phyloP scores from a whole-genome alignment of 2,329 filamentous ascomycete species.

The Ceratocystis huliohia region DNA sequence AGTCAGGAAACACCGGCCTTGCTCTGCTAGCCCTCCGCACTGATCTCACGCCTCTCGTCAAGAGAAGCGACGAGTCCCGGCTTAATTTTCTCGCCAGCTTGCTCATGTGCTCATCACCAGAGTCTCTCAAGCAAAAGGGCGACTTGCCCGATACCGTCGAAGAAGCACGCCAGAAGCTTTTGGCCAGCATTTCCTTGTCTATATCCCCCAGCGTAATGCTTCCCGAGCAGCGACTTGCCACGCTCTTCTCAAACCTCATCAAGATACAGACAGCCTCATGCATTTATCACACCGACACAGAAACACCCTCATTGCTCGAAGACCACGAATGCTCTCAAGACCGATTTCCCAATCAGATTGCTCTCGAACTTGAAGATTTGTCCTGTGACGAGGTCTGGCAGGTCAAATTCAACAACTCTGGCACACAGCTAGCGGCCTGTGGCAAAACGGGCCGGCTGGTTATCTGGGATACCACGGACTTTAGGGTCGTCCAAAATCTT shows the following conservation, averaged over 20 bases:
- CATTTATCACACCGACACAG: constrained; percentile 72
- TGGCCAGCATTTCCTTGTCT: constrained; percentile 44
- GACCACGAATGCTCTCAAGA: constrained; percentile 73
- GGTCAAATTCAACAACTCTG: constrained; percentile 79
- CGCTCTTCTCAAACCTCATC: constrained; percentile 72
- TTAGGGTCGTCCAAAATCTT: constrained; percentile 48
- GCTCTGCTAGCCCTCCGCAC: constrained; percentile 74
- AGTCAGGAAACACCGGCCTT: constrained; percentile 56
- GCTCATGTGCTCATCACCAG: constrained; percentile 67
- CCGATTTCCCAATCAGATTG: constrained; percentile 63
- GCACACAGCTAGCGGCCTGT: constrained; percentile 67
- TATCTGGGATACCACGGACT: constrained; percentile 68
- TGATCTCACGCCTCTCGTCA: constrained; percentile 76
- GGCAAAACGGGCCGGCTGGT: constrained; percentile 62
- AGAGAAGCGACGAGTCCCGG: constrained; percentile 50
- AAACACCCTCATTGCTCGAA: constrained; percentile 71
- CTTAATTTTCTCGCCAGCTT: constrained; percentile 61
- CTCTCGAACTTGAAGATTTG: constrained; percentile 59
- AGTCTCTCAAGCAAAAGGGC: constrained; percentile 37
- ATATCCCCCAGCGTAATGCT: constrained; percentile 97
- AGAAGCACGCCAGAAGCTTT: constrained; percentile 64
- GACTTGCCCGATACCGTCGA: constrained; percentile 63
- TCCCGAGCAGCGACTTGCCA: constrained; percentile 74
- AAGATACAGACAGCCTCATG: constrained; percentile 70
- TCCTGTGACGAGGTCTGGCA: constrained; percentile 74